phyloP scores from a whole-genome alignment of 352 stramenopile genomes.

The Pythium phragmitis region DNA sequence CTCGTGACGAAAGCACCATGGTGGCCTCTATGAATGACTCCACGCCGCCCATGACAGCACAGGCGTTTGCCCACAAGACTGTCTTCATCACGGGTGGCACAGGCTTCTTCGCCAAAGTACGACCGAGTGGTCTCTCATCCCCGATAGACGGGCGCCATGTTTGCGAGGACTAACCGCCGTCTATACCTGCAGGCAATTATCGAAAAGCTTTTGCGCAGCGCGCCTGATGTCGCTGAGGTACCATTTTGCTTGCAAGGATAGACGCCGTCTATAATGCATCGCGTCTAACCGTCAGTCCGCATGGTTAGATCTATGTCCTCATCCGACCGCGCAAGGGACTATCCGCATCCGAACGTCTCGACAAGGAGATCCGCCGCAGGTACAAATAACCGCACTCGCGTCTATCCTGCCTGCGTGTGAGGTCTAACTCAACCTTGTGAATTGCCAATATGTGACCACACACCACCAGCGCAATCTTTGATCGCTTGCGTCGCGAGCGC shows the following conservation, averaged over 20 bases:
- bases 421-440: not conserved
- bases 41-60: constrained; percentile 39
- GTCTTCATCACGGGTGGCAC: constrained; percentile 87
- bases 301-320: constrained; percentile 62
- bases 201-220: constrained; percentile 78
- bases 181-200: constrained; percentile 51
- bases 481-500: constrained; percentile 57
- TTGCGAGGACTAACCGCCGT: not conserved
- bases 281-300: constrained; percentile 3
- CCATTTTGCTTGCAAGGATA: not conserved
- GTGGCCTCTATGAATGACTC: not conserved
- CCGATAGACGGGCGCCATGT: constrained; percentile 10
- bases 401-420: not conserved
- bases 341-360: constrained; percentile 41
- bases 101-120: constrained; percentile 84
- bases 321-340: constrained; percentile 79
- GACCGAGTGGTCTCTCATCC: not conserved
- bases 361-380: constrained; percentile 76
- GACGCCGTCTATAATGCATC: not conserved
- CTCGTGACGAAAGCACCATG: not conserved
- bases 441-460: constrained; percentile 11
- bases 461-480: constrained; percentile 56
- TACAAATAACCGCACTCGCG: not conserved
- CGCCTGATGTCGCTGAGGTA: constrained; percentile 54
- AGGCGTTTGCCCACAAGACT: constrained; percentile 54